These are phyloP conservation scores for Austropuccinia psidii DNA, from an alignment of 1,284 basidiomycete species.

Conservation along the genomic window DNA sequence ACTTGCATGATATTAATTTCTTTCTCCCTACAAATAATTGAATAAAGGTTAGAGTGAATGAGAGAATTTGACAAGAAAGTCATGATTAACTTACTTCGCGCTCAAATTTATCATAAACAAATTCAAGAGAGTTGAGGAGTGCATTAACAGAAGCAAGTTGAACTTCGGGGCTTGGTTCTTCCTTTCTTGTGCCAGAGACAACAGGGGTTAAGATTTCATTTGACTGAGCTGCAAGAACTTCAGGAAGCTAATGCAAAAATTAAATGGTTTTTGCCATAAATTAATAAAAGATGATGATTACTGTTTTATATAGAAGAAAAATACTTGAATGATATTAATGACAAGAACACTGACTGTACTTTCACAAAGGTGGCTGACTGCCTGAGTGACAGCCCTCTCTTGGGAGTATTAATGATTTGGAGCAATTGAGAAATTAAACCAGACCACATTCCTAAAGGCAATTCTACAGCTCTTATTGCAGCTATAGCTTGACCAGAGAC, in stretches of 20 bases:
- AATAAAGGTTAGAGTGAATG: too few relatives aligned
- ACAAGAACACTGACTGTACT: conserved; percentile 82
- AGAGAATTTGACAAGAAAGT: too few relatives aligned
- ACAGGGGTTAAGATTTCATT: conserved; percentile 98
- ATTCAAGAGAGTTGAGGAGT: conserved; percentile 91
- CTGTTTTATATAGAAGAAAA: conserved; percentile 41
- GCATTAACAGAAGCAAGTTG: conserved; percentile 92
- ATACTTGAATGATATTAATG: too few relatives aligned
- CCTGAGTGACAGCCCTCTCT: conserved; percentile 57
- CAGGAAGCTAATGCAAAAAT: conserved; percentile 63
- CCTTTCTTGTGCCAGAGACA: conserved; percentile 94
- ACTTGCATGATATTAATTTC: conserved; percentile 99
- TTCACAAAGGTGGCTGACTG: conserved; percentile 98
- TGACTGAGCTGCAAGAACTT: conserved; percentile 75
- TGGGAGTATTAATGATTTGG: conserved; percentile 69
- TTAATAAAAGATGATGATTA: conserved; percentile 16
- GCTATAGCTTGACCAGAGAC: conserved; percentile 89
- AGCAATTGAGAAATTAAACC: conserved; percentile 82
- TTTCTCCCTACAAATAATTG: conserved; percentile 63
- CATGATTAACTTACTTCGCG: conserved; percentile 62
- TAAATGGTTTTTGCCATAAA: conserved; percentile 38
- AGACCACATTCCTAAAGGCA: conserved; percentile 78
- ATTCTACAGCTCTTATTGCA: conserved; percentile 85
- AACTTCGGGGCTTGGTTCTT: conserved; percentile 85
- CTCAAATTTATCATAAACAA: conserved; percentile 95